Base-by-base conservation (phyloP, 2,329 filamentous ascomycete genomes). In the Monilinia vaccinii-corymbosi region DNA sequence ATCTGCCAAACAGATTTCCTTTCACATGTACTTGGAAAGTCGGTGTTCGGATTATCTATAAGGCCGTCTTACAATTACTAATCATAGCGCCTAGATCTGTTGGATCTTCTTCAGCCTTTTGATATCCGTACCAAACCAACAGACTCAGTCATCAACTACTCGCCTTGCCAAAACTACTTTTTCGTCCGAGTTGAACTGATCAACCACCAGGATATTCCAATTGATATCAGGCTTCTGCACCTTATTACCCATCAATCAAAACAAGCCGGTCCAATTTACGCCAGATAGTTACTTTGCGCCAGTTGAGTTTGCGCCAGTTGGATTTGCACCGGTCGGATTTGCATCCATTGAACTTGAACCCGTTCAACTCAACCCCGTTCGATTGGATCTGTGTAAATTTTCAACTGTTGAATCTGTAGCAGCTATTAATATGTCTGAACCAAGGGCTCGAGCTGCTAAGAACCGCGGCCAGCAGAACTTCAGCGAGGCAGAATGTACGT, bases 391-490 rank as follows among this genome's bases (percentile, higher is more conserved):
- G 34, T 14, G 34, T 14, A 11, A 36, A 36, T 14, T 14, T 36
- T 11, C 11, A 36, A 36, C 34, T 14, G 14, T 36, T 36, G 34
- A 14, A 14, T 36, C 14, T 14, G 9, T 11, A 9, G 10, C 11
- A 44, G 31, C 9, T 25, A 16, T 2, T 8, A 55, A 46, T 31
- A 60, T 60, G 72, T 89, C 90, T 78, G 88, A 92, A 76, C 88
- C 87, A 64, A 81, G 88, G 71, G 88, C 88, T 62, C 83, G 88
- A 69, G 85, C 87, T 70, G 87, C 86, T 71, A 87, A 89, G 71
- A 89, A 91, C 77, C 87, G 91, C 74, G 87, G 86, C 65, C 88
- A 90, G 74, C 88, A 91, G 80, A 92, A 90, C 73, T 93, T 94
- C 74, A 80, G 78, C 63, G 79, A 83, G 60, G 82, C 81, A 71